Evolutionary conservation across 495 filamentous ascomycete species (phyloP).

Genomic region (Penicillium maclennaniae): DNA sequence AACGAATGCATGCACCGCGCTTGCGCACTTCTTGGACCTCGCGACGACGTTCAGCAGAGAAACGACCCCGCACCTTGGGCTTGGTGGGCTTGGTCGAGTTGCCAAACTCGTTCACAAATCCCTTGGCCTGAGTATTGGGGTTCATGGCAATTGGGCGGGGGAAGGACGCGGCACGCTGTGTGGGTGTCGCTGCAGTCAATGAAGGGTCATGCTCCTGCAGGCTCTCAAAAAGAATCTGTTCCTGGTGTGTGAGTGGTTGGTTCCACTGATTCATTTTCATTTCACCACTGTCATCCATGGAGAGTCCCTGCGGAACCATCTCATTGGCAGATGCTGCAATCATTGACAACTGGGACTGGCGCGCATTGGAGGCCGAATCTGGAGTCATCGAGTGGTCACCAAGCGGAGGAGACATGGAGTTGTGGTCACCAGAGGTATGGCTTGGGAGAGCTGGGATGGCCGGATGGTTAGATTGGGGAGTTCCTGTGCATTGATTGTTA

Average conservation of each 20-base stretch:
- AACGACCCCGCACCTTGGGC: conserved; percentile 63
- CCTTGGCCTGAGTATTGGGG: conserved; percentile 49
- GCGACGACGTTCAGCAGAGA: conserved; percentile 62
- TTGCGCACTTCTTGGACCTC: conserved; percentile 80
- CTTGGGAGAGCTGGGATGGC: conserved; percentile 34
- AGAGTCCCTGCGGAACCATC: conserved; percentile 43
- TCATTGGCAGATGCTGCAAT: conserved; percentile 49
- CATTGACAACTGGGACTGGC: conserved; percentile 47
- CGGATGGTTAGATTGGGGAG: conserved; percentile 28
- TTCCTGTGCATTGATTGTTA: conserved; percentile 26
- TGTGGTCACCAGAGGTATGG: conserved; percentile 31
- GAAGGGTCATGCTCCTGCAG: conserved; percentile 45
- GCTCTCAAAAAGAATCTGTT: conserved; percentile 46
- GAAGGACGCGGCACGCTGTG: conserved; percentile 44
- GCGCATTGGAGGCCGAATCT: conserved; percentile 37
- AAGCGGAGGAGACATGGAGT: conserved; percentile 40
- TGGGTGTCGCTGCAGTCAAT: conserved; percentile 43
- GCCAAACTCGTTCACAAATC: conserved; percentile 55
- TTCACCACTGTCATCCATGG: conserved; percentile 35
- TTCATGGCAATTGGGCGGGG: conserved; percentile 56
- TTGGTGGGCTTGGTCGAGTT: conserved; percentile 49
- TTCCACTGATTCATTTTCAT: conserved; percentile 39
- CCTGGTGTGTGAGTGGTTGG: conserved; percentile 40
- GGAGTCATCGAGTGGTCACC: conserved; percentile 38
- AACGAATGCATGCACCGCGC: conserved; percentile 79